Evolutionary conservation across 2,329 filamentous ascomycete genomes (phyloP).

Genomic region (Diplodia corticola): DNA sequence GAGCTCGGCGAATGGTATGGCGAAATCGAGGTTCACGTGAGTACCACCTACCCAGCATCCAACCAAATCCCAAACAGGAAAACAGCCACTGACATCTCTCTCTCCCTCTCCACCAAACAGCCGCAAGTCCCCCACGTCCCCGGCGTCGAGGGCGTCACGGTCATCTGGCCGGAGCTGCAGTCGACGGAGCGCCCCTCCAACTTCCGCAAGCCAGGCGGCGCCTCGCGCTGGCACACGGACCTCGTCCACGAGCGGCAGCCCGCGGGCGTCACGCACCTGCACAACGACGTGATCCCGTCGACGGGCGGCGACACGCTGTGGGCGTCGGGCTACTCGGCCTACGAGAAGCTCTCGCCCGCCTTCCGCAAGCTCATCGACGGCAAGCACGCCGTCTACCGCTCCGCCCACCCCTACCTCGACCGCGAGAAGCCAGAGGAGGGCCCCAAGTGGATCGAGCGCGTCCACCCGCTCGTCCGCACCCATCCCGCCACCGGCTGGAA

Average conservation of each 20-base stretch:
- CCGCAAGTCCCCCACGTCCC: slow-evolving; percentile 72
- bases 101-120: too few relatives aligned
- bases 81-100: background rate
- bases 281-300: slow-evolving; percentile 66
- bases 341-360: slow-evolving; percentile 69
- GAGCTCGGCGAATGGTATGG: slow-evolving; percentile 62
- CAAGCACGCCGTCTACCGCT: slow-evolving; percentile 63
- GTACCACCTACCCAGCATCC: slow-evolving; percentile 27
- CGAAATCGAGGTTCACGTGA: slow-evolving; percentile 67
- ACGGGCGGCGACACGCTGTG: slow-evolving; percentile 71
- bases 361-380: slow-evolving; percentile 73
- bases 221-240: slow-evolving; percentile 69
- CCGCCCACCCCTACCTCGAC: slow-evolving; percentile 67
- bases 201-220: slow-evolving; percentile 68
- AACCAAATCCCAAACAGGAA: background rate
- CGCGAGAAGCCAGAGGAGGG: slow-evolving; percentile 61
- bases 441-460: slow-evolving; percentile 65
- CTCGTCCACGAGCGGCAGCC: slow-evolving; percentile 71
- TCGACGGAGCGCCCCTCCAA: slow-evolving; percentile 61
- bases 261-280: slow-evolving; percentile 67
- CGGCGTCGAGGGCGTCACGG: slow-evolving; percentile 54
- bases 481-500: slow-evolving; percentile 77
- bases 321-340: slow-evolving; percentile 69
- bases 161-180: slow-evolving; percentile 69
- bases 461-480: slow-evolving; percentile 68